Conservation (phyloP, 495 filamentous ascomycete genomes). For the Articulospora tetracladia region DNA sequence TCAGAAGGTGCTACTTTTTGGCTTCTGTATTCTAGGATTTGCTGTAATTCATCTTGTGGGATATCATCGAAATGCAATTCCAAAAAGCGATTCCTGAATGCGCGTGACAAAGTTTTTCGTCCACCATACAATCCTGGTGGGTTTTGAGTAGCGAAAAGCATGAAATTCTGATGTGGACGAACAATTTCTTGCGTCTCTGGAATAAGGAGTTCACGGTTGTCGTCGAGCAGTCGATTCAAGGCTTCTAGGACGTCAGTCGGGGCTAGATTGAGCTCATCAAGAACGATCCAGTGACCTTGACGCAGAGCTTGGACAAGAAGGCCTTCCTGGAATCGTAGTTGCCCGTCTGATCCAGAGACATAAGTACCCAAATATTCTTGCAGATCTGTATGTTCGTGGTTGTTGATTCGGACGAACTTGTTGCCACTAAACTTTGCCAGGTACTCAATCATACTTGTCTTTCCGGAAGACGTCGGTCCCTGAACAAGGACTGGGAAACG, state of each 20-base stretch:
- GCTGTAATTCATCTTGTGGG: slow-evolving; percentile 90
- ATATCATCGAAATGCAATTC: slow-evolving; percentile 99
- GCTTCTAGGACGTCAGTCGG: slow-evolving; percentile 96
- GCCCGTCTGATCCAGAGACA: slow-evolving; percentile 77
- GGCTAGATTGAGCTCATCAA: slow-evolving; percentile 95
- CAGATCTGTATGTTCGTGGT: slow-evolving; percentile 97
- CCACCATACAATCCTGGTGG: slow-evolving; percentile 95
- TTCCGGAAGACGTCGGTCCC: slow-evolving; percentile 93
- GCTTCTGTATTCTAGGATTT: slow-evolving; percentile 82
- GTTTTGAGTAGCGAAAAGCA: slow-evolving; percentile 99
- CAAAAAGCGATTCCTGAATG: slow-evolving; percentile 94
- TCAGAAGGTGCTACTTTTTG: slow-evolving; percentile 85
- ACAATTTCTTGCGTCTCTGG: slow-evolving; percentile 95
- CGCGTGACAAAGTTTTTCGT: slow-evolving; percentile 85
- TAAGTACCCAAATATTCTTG: slow-evolving; percentile 98
- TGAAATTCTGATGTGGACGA: slow-evolving; percentile 88
- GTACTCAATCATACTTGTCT: slow-evolving; percentile 99
- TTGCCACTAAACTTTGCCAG: slow-evolving; percentile 93
- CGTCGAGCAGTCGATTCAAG: slow-evolving; percentile 89
- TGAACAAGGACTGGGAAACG: slow-evolving; percentile 95
- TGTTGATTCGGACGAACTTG: slow-evolving; percentile 97
- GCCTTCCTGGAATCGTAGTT: slow-evolving; percentile 87
- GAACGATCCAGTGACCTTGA: slow-evolving; percentile 94
- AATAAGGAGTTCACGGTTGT: slow-evolving; percentile 96
- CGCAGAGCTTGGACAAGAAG: slow-evolving; percentile 88